Base-by-base conservation (phyloP, 805 yeast genomes). In the Jamesozyma gamospora region DNA sequence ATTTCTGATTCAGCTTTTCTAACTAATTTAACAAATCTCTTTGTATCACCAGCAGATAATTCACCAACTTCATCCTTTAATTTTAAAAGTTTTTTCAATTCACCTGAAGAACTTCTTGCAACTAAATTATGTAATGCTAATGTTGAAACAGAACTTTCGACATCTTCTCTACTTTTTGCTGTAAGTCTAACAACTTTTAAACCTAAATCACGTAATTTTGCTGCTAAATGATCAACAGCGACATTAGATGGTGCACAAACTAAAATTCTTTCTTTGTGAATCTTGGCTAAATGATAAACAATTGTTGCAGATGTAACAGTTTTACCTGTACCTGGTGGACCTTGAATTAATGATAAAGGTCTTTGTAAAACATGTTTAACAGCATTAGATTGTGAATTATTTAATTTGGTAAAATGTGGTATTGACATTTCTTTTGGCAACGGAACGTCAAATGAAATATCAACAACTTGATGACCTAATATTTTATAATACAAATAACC, bases 301-400 rank as follows among this genome's bases (percentile, higher is more conserved):
- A 88, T 83, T 0, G 94, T 79, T 2, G 95, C 90, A 0, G 95
- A 85, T 0, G 95, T 87, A 13, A 85, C 94, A 1, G 96, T 88
- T 56, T 88, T 88, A 57, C 96, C 96, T 0, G 96, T 88, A 47
- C 95, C 95, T 3, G 96, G 96, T 9, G 96, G 96, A 14, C 96
- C 96, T 59, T 88, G 96, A 45, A 86, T 85, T 48, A 86, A 68
- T 5, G 92, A 74, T 33, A 87, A 65, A 2, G 94, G 95, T 47
- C 76, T 68, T 50, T 72, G 72, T 42, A 86, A 59, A 0, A 80
- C 94, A 10, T 70, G 61, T 38, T 71, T 67, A 19, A 88, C 86
- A 0, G 96, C 96, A 51, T 72, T 74, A 2, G 72, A 71, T 59
- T 88, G 96, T 1, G 95, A 84, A 7, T 66, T 69, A 57, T 88